Evolutionary conservation across 2,329 filamentous ascomycete species (phyloP), one percentile per base, ranked within the genome.

Genomic region (Aspergillus tubingensis): DNA sequence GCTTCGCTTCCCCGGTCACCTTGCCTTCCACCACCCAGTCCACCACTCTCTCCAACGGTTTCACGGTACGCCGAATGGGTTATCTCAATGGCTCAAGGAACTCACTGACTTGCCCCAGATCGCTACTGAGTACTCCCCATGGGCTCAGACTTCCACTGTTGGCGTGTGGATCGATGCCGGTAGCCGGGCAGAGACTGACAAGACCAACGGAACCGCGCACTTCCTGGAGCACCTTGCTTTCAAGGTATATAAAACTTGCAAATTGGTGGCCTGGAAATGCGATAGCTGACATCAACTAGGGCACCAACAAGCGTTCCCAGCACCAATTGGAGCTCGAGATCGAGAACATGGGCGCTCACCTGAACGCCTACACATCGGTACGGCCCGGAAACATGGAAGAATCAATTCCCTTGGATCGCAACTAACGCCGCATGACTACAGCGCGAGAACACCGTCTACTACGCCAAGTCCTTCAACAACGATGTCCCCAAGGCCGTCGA

Each of bases 401-500:
- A 60, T 49, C 66, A 64, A 56, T 54, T 5, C 11, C 32, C 41
- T 39, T 58, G 15, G 27, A 43, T 57, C 39, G 54, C 60, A 59
- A 65, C 70, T 76, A 70, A 75, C 63, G 21, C 54, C 30, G n/a
- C 59, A 64, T 44, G 11, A 36, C 0, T 65, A 66, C 73, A 91
- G 93, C 92, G 95, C 80, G 95, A 99, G 82, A 98, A 97, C 87
- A 99, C 95, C 73, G 95, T 99, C 77, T 99, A 99, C 87, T 99
- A 98, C 81, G 95, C 95, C 81, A 97, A 98, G 85, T 90, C 94
- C 67, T 96, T 99, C 86, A 99, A 99, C 85, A 88, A 90, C 81
- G 94, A 99, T 78, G 92, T 98, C 64, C 93, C 93, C 74, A 91
- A 93, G 79, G 91, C 91, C 76, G 95, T 99, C 80, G 92, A 99